A percentile compares a stretch with the other conserved stretches of the same genome.
phyloP scores from a whole-genome alignment of 768 basidiomycete genomes.

The Phylloporus sp. region DNA sequence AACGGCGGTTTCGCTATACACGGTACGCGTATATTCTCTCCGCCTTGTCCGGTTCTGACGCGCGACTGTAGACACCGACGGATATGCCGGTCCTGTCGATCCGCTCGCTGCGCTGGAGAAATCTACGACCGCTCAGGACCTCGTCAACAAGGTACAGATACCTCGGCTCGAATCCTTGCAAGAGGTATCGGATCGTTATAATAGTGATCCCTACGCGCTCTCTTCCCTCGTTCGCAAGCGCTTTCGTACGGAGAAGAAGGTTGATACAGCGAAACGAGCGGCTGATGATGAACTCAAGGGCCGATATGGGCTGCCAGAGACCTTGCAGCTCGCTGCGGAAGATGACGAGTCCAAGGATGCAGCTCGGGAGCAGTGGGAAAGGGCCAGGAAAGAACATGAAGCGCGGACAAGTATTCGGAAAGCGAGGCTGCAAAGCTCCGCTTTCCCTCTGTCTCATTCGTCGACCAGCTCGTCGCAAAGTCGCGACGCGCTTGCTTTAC shows the following conservation, averaged over 20 bases:
- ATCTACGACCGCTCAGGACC: slow-evolving; percentile 69
- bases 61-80: slow-evolving; percentile 57
- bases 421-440: slow-evolving; percentile 37
- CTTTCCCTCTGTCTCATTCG: slow-evolving; percentile 21
- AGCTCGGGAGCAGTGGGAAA: slow-evolving; percentile 61
- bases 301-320: slow-evolving; percentile 71
- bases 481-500: slow-evolving; percentile 33
- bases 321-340: slow-evolving; percentile 60
- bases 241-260: slow-evolving; percentile 85
- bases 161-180: slow-evolving; percentile 81
- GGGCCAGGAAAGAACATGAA: slow-evolving; percentile 44
- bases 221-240: slow-evolving; percentile 70
- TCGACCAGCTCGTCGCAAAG: slow-evolving; percentile 14
- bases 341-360: slow-evolving; percentile 54
- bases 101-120: slow-evolving; percentile 89
- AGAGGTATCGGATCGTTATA: slow-evolving; percentile 68
- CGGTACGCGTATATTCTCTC: slow-evolving; percentile 41
- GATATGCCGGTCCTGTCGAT: slow-evolving; percentile 58
- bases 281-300: slow-evolving; percentile 69
- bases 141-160: slow-evolving; percentile 65
- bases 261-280: slow-evolving; percentile 60
- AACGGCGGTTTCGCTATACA: slow-evolving; percentile 90
- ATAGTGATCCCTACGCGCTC: slow-evolving; percentile 81
- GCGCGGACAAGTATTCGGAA: slow-evolving; percentile 44
- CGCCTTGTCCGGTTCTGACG: background rate